A percentile compares a stretch with the other conserved stretches of the same genome.
phyloP scores from a whole-genome alignment of 2,329 filamentous ascomycete genomes.

The Alternaria longipes region DNA sequence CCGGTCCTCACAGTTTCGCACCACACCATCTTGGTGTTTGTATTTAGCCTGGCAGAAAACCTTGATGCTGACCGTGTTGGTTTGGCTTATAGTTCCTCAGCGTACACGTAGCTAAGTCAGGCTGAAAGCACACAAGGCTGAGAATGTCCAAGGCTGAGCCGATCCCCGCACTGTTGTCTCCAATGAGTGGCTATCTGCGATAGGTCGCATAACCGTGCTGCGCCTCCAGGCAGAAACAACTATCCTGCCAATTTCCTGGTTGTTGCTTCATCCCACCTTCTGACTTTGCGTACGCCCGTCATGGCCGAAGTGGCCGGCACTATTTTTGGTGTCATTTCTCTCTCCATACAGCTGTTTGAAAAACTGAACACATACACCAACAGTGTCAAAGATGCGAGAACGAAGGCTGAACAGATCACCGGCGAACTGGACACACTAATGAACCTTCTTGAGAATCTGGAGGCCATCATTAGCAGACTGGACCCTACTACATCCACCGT shows the following conservation, averaged over 20 bases:
- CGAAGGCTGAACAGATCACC: neutral
- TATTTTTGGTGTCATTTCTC: neutral
- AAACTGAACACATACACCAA: neutral
- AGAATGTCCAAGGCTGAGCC: neutral
- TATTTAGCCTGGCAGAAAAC: neutral
- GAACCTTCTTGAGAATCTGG: neutral
- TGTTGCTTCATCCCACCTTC: neutral
- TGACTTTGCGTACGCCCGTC: neutral
- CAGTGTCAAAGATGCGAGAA: neutral
- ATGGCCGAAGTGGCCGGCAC: constrained; percentile 9
- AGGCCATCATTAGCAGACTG: neutral
- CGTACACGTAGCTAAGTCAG: neutral
- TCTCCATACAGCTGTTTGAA: neutral
- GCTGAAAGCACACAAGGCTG: neutral
- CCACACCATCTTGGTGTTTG: neutral
- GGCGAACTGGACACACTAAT: neutral
- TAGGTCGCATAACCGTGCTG: neutral
- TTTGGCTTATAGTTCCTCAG: neutral
- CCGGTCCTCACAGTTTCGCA: neutral
- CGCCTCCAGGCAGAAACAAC: neutral
- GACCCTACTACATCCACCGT: neutral
- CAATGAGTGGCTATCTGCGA: neutral
- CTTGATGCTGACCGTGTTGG: neutral
- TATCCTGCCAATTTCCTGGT: neutral
- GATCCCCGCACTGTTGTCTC: neutral